Evolutionary conservation across 495 filamentous ascomycete genomes (phyloP), one percentile per base, ranked within the genome.

Genomic region (Penicillium canescens): DNA sequence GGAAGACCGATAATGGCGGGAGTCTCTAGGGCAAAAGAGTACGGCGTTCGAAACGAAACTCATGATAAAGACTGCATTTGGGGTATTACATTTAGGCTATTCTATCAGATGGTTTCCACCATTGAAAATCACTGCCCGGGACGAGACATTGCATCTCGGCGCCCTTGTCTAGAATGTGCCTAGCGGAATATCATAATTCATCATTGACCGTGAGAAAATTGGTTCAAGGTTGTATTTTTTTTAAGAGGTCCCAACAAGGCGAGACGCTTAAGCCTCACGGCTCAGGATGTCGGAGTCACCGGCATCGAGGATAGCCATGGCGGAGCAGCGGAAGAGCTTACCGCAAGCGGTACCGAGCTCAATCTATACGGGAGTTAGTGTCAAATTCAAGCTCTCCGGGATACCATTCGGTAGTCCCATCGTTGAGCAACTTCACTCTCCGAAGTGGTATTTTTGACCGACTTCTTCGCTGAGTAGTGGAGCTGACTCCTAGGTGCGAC

Each of bases 231-330:
- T 42, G 16, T 42, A 51, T 51, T 51, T 42, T 34, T 38, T 48
- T 39, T 42, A 24, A 11, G 26, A 26, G 31, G 20, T 43, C 49
- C 35, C 50, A 45, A 56, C 47, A 33, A 11, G 24, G 26, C 38
- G 49, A 50, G 6, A 42, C 46, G 48, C 54, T 62, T 62, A 62
- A 24, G 56, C 55, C 46, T 62, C 59, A 52, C 51, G 55, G 60
- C 57, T 63, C 20, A 98, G 82, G 75, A 98, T 97, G 79, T 98
- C 93, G 50, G 89, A 94, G 85, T 98, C 94, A 88, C 94, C 94
- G 74, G 92, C 92, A 78, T 98, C 94, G 44, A 98, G 77, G 72
- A 98, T 86, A 55, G 93, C 86, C 91, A 98, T 96, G 70, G 91
- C 95, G 42, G 87, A 90, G 83, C 91, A 96, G 60, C 78, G 71